Base-by-base conservation (phyloP, 805 yeast genomes). In the Metschnikowia santaceciliae region DNA sequence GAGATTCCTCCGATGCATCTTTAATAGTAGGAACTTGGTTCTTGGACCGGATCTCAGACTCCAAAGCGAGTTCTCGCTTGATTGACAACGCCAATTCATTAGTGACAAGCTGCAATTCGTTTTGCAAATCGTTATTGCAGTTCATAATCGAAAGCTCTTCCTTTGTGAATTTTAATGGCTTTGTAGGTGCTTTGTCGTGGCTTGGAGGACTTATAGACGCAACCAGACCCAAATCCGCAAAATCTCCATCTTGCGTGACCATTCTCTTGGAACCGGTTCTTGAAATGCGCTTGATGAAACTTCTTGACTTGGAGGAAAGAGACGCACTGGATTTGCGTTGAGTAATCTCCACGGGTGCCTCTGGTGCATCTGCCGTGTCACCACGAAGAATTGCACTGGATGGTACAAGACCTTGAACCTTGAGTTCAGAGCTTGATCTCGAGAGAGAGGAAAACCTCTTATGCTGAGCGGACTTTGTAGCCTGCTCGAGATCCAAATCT, bases 61-160 rank as follows among this genome's bases (percentile, higher is more conserved):
- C 90, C 42, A 87, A 62, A 17, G 71, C 63, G n/a, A 86, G 71
- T 62, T 88, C 95, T 38, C 94, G 70, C 48, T 80, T 78, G 42
- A 87, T 84, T 0, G 91, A 83, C 22, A 80, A 80, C 0, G 90
- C 91, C 46, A 88, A 71, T 60, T 87, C 95, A 23, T 79, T 78
- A 0, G 91, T 83, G 1, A 88, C 84, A 22, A 86, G 60, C 52
- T 83, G 85, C 38, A 88, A 66, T 60, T 87, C 92, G 49, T 78
- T 75, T 58, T 85, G 71, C 37, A 87, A 65, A 23, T 76, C 78
- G 46, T 75, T 75, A 54, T 82, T 85, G 48, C 86, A 81, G 34
- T 74, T 79, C 70, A 86, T 72, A 6, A 86, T 70, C 1, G 83
- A 82, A 48, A 83, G 63, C 57, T 86, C 90, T 20, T 82, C 86